Conservation (phyloP, 352 stramenopile genomes). For the Pythium apleroticum region DNA sequence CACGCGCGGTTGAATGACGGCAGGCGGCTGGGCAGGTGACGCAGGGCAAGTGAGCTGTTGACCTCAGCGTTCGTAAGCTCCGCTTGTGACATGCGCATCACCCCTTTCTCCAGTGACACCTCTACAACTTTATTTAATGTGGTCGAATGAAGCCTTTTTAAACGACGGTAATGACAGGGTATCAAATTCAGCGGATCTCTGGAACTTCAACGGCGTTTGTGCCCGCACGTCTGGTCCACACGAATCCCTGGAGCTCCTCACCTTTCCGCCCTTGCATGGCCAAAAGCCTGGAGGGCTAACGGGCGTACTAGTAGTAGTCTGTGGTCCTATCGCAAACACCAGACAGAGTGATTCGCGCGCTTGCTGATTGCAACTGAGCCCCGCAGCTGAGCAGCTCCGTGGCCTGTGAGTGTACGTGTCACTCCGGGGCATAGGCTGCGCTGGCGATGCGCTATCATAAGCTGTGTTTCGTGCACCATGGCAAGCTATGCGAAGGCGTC, state of each 20-base stretch:
- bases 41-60: constrained; percentile 7
- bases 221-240: neutral
- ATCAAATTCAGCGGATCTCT: constrained; percentile 7
- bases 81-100: constrained; percentile 24
- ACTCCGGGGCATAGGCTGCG: too few species aligned
- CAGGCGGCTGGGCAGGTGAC: neutral
- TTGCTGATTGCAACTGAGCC: too few species aligned
- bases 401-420: too few species aligned
- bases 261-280: too few species aligned
- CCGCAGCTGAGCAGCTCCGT: too few species aligned
- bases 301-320: too few species aligned
- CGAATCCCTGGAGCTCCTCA: neutral
- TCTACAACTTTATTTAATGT: too few species aligned
- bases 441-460: too few species aligned
- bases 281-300: too few species aligned
- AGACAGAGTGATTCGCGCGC: too few species aligned
- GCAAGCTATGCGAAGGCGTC: too few species aligned
- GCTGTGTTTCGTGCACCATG: too few species aligned
- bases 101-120: constrained; percentile 14
- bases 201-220: neutral
- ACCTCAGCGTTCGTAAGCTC: constrained; percentile 12
- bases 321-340: neutral
- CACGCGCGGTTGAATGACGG: constrained; percentile 6
- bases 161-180: constrained; percentile 4
- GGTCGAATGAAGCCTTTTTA: constrained; percentile 3